Percentiles rank a stretch among this genome's conserved stretches.
These are phyloP conservation scores for Anacardium occidentale DNA, from an alignment of 345 rosid genomes.

Conservation along the genomic window DNA sequence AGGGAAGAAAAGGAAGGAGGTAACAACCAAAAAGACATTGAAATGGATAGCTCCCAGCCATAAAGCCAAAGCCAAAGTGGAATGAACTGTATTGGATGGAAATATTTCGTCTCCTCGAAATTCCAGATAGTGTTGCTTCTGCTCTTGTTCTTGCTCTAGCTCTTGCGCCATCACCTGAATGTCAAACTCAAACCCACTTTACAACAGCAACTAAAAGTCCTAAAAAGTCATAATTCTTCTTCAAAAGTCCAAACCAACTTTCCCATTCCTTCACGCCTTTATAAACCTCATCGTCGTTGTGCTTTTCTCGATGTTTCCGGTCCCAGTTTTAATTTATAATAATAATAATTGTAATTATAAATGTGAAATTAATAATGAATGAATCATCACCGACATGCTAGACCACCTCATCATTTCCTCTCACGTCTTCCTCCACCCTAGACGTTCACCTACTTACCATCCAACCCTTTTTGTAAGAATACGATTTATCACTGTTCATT, in stretches of 20 bases:
- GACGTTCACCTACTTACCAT: no score
- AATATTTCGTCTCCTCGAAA: conserved; percentile 40
- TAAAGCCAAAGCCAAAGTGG: conserved; percentile 40
- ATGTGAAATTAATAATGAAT: no score
- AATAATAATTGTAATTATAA: no score
- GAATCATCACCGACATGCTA: neutral
- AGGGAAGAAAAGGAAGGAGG: conserved; percentile 57
- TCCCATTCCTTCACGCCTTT: neutral
- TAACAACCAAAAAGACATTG: conserved; percentile 38
- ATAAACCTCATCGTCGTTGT: neutral
- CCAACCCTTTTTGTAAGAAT: no score
- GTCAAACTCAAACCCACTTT: no score
- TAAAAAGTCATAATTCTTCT: no score
- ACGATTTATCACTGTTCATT: no score
- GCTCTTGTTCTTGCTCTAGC: neutral
- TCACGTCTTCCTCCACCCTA: no score
- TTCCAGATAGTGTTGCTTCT: conserved; percentile 25
- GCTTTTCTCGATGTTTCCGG: conserved; percentile 2
- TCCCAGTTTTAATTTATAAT: no score
- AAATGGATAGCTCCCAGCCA: conserved; percentile 91
- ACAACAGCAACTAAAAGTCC: no score
- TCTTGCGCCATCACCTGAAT: neutral
- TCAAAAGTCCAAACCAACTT: no score
- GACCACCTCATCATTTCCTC: neutral
- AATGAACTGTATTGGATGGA: conserved; percentile 32